Percentiles rank a stretch among this genome's conserved stretches.
Conservation (phyloP, 208 protist genomes). For the Entamoeba moshkovskii region DNA sequence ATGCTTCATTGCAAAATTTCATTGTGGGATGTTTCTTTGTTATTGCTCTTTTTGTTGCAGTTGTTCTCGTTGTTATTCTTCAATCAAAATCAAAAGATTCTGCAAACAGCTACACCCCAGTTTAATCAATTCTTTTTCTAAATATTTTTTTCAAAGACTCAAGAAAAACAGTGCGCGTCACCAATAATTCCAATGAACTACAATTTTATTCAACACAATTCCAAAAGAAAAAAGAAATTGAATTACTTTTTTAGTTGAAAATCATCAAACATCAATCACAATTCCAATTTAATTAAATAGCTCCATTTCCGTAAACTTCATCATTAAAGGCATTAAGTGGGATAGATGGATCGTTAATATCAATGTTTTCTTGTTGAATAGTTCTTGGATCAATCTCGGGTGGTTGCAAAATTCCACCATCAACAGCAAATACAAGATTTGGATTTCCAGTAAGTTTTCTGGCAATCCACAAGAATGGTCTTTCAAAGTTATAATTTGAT, state of each 20-base stretch:
- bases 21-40: background rate
- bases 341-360: background rate
- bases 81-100: no score
- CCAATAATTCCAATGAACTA: no score
- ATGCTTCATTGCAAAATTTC: background rate
- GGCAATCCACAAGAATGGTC: slow-evolving; percentile 96
- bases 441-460: slow-evolving; percentile 65
- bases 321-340: background rate
- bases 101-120: no score
- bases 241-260: no score
- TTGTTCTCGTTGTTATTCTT: background rate
- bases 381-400: background rate
- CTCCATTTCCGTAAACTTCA: background rate
- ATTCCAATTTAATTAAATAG: no score
- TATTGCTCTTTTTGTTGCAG: background rate
- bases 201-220: no score
- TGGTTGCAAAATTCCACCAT: slow-evolving; percentile 22
- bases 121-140: no score
- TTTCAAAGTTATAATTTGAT: slow-evolving; percentile 99
- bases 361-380: background rate
- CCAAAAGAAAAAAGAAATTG: no score
- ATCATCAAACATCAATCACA: no score
- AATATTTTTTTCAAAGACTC: no score
- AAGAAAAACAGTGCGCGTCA: no score
- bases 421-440: slow-evolving; percentile 73